Percentiles rank a stretch among this genome's conserved stretches.
phyloP scores from a whole-genome alignment of 2,329 filamentous ascomycete species.

The Zarea fungicola region DNA sequence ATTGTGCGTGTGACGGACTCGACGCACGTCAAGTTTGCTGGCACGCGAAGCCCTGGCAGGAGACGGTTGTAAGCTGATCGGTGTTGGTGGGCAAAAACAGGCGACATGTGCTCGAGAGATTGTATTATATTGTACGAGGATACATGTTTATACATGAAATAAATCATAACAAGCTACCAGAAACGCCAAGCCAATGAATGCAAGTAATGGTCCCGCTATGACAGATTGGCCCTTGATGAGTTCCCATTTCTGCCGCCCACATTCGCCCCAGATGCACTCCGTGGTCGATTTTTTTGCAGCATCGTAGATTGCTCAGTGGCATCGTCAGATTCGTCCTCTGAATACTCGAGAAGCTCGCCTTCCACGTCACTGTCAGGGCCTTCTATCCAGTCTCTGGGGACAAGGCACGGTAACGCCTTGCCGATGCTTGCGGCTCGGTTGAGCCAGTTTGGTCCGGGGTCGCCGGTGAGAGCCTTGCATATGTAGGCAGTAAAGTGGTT shows the following conservation, averaged over 20 bases:
- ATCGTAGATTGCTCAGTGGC: constrained; percentile 33
- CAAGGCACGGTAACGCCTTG: constrained; percentile 73
- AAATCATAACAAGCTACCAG: too few species aligned
- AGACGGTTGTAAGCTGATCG: constrained; percentile 72
- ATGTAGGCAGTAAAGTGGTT: constrained; percentile 82
- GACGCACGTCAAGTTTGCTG: constrained; percentile 93
- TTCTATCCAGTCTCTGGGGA: constrained; percentile 76
- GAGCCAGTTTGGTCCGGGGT: constrained; percentile 67
- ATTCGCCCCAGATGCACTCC: too few species aligned
- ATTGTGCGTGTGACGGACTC: constrained; percentile 78
- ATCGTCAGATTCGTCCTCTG: constrained; percentile 45
- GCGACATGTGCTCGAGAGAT: constrained; percentile 9
- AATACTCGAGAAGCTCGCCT: constrained; percentile 60
- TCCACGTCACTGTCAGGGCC: constrained; percentile 71
- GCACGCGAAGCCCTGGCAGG: constrained; percentile 76
- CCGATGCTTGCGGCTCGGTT: constrained; percentile 83
- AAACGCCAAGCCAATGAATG: too few species aligned
- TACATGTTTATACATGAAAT: constrained; percentile 4
- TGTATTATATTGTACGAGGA: constrained; percentile 9
- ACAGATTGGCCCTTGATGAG: too few species aligned
- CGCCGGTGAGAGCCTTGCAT: constrained; percentile 66
- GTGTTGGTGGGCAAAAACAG: constrained; percentile 9
- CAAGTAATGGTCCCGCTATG: too few species aligned
- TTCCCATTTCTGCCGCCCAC: too few species aligned
- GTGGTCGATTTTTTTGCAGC: constrained; percentile 40